Conservation (phyloP, 2,329 filamentous ascomycete genomes). For the Neocatenulostroma microsporum region DNA sequence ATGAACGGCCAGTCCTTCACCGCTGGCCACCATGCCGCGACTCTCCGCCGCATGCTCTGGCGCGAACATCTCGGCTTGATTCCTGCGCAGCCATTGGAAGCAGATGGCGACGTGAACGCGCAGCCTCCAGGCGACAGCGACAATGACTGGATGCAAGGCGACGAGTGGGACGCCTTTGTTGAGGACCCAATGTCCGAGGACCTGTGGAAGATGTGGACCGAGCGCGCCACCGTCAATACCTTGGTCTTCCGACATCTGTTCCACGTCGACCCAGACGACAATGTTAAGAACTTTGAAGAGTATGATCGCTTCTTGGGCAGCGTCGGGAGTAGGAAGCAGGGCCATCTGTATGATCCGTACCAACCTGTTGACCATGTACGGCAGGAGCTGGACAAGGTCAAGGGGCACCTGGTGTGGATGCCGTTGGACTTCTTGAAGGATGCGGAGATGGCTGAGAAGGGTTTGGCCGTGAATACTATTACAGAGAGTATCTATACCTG, state of each 20-base stretch:
- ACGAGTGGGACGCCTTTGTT: slow-evolving; percentile 53
- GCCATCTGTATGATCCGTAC: slow-evolving; percentile 79
- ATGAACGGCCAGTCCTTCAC: slow-evolving; percentile 75
- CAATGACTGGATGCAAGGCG: slow-evolving; percentile 68
- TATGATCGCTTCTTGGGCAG: slow-evolving; percentile 71
- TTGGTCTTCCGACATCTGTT: slow-evolving; percentile 70
- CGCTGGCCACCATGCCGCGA: slow-evolving; percentile 74
- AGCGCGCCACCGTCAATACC: slow-evolving; percentile 62
- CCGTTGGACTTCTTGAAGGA: slow-evolving; percentile 80
- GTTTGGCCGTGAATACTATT: slow-evolving; percentile 73
- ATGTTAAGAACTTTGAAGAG: slow-evolving; percentile 81
- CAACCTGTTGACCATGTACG: slow-evolving; percentile 65
- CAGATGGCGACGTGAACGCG: slow-evolving; percentile 63
- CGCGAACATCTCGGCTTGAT: slow-evolving; percentile 83
- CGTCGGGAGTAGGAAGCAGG: slow-evolving; percentile 55
- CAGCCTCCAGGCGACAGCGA: slow-evolving; percentile 61
- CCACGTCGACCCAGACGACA: slow-evolving; percentile 81
- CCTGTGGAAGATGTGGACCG: slow-evolving; percentile 59
- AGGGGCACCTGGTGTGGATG: slow-evolving; percentile 89
- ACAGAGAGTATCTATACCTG: slow-evolving; percentile 83
- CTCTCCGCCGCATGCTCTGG: slow-evolving; percentile 75
- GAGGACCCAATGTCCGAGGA: slow-evolving; percentile 52
- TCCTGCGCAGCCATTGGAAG: slow-evolving; percentile 61
- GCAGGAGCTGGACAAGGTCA: slow-evolving; percentile 64
- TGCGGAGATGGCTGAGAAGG: slow-evolving; percentile 81